Conservation (phyloP, 2,329 filamentous ascomycete genomes). For the Arthroderma uncinatum region DNA sequence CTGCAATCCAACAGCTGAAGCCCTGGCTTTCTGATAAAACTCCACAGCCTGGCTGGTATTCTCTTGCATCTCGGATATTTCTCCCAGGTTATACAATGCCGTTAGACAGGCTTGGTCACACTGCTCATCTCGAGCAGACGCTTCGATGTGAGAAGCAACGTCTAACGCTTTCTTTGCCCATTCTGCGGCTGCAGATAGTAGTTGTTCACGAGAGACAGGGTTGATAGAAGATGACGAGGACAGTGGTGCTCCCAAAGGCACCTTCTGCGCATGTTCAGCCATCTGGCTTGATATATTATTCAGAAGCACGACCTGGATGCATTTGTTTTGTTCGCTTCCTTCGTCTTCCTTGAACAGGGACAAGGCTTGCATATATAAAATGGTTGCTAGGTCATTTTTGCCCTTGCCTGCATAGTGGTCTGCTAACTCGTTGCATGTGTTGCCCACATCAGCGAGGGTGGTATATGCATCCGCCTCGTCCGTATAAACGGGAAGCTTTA, state of each 20-base stretch:
- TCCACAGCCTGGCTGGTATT: slow-evolving; percentile 53
- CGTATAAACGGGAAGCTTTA: slow-evolving; percentile 56
- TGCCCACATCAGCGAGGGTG: slow-evolving; percentile 30
- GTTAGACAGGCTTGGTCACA: slow-evolving; percentile 76
- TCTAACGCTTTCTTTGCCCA: slow-evolving; percentile 71
- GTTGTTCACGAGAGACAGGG: slow-evolving; percentile 46
- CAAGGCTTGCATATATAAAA: slow-evolving; percentile 76
- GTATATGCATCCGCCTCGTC: slow-evolving; percentile 28
- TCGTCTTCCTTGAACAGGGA: slow-evolving; percentile 47
- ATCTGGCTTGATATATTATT: slow-evolving; percentile 48
- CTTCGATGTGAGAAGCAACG: slow-evolving; percentile 53
- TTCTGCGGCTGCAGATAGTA: slow-evolving; percentile 57
- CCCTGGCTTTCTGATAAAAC: slow-evolving; percentile 58
- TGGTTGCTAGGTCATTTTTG: slow-evolving; percentile 69
- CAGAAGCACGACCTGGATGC: slow-evolving; percentile 63
- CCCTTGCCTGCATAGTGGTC: slow-evolving; percentile 63
- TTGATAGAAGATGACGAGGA: slow-evolving; percentile 26
- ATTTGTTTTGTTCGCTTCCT: slow-evolving; percentile 40
- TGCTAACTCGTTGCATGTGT: slow-evolving; percentile 49
- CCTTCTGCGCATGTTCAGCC: slow-evolving; percentile 25
- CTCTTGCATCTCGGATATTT: slow-evolving; percentile 67
- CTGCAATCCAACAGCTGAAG: slow-evolving; percentile 33
- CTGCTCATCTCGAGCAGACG: slow-evolving; percentile 58
- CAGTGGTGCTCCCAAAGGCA: slow-evolving; percentile 24
- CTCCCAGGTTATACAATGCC: slow-evolving; percentile 75